Conservation (phyloP, 495 filamentous ascomycete genomes). For the Neurospora sp. region DNA sequence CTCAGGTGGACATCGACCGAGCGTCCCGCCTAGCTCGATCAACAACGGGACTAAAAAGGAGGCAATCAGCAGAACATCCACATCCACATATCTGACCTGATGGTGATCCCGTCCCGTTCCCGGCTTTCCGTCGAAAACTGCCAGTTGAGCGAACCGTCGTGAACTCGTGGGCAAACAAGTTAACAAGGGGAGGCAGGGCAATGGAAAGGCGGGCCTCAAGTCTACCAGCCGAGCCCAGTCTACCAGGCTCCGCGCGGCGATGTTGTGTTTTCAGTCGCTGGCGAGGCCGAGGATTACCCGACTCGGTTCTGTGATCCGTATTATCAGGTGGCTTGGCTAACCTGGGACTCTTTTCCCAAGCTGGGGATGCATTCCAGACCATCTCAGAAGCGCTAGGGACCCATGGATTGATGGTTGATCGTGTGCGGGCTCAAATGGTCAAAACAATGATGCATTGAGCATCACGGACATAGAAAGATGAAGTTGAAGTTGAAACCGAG, state of each 20-base stretch:
- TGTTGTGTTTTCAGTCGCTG: background rate
- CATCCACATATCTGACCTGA: background rate
- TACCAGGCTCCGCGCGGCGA: background rate
- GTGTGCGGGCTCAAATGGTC: background rate
- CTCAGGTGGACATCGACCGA: background rate
- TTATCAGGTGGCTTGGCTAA: background rate
- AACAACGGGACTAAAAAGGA: background rate
- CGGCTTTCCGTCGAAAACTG: background rate
- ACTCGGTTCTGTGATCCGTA: background rate
- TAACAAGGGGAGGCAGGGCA: background rate
- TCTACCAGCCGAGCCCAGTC: background rate
- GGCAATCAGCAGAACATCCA: background rate
- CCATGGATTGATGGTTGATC: no score
- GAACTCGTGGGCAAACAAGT: background rate
- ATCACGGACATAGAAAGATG: background rate
- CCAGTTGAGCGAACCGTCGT: background rate
- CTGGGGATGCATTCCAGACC: background rate
- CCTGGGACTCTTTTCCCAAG: background rate
- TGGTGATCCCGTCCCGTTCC: background rate
- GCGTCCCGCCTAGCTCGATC: background rate
- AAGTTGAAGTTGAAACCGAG: background rate
- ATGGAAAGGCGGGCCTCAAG: background rate
- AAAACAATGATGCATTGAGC: background rate
- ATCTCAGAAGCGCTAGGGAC: background rate
- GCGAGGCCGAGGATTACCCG: background rate